Evolutionary conservation across 176 grass and related monocot species (phyloP), one percentile per base, ranked within the genome.

Genomic region (Aegilops umbellulata): DNA sequence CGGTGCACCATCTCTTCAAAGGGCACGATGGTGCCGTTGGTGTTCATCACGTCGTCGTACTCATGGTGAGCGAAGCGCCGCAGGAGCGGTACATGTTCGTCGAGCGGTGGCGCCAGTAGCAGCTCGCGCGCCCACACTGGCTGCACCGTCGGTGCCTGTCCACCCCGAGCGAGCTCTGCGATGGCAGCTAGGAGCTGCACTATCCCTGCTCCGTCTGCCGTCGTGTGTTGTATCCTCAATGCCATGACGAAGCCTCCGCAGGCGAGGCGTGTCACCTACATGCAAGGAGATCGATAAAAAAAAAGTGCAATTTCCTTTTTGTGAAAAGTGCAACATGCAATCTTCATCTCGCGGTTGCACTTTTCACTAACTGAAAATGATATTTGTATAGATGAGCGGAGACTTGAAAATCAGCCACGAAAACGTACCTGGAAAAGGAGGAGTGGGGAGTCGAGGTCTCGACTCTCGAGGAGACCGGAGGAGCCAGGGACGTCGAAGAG

Each of bases 41-140:
- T 92, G 88, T 94, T 88, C 5, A 86, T 51, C 3, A 97, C 88
- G 10, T 79, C 82, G 23, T 97, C 92, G 64, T 93, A 97, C 85
- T 97, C 92, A 13, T 84, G 90, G 77, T 95, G 92, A 11, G 22
- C 79, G 47, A 89, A 93, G 13, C 44, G 12, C 44, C 0, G 44
- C 2, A 3, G 12, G 12, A 46, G 44, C 0, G 3, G 44, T 46
- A 14, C 44, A 14, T 4, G 3, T 1, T 4, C 44, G 47, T 51
- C 8, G 23, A 27, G 44, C 44, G 84, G 78, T 4, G 86, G 92
- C 9, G 79, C 44, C 87, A 0, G 12, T 19, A 93, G 86, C 17
- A 90, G 15, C 60, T 93, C 70, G 0, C 92, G 78, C 0, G 14
- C 44, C 95, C 95, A 97, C 44, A 94, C 89, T 0, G 95, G 95